These are phyloP conservation scores for Cyberlindnera maritima DNA, from an alignment of 805 yeast genomes.

Conservation along the genomic window DNA sequence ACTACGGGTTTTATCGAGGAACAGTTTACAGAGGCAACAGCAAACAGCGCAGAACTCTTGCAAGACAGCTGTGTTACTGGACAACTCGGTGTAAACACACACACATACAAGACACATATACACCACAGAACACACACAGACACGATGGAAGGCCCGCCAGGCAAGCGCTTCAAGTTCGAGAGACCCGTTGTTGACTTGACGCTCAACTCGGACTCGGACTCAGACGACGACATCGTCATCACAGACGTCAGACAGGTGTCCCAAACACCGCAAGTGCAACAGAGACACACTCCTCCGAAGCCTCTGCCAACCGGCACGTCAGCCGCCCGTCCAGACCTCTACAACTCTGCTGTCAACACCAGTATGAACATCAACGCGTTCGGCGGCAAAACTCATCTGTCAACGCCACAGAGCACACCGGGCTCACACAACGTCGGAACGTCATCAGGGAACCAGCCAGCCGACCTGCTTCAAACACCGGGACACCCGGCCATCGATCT, in stretches of 20 bases:
- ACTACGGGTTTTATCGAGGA: too few species aligned
- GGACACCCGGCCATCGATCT: background rate
- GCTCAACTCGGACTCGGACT: slow-evolving; percentile 14
- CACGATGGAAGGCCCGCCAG: slow-evolving; percentile 8
- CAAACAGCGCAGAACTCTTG: background rate
- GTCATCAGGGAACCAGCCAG: background rate
- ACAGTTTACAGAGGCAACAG: too few species aligned
- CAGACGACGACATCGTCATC: slow-evolving; percentile 24
- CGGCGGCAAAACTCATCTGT: background rate
- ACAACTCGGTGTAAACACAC: too few species aligned
- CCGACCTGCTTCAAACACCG: background rate
- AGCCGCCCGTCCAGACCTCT: too few species aligned
- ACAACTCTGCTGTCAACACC: too few species aligned
- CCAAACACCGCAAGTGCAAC: background rate
- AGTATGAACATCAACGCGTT: too few species aligned
- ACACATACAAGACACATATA: too few species aligned
- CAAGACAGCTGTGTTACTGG: too few species aligned
- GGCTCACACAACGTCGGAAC: background rate
- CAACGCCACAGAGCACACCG: background rate
- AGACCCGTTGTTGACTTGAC: slow-evolving; percentile 20
- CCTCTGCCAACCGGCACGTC: too few species aligned
- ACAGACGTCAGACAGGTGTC: slow-evolving; percentile 16
- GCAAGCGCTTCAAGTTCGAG: slow-evolving; percentile 10
- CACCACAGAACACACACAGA: background rate
- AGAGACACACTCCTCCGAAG: background rate